phyloP scores from a whole-genome alignment of 805 yeast species.

The Suhomyces sp. region DNA sequence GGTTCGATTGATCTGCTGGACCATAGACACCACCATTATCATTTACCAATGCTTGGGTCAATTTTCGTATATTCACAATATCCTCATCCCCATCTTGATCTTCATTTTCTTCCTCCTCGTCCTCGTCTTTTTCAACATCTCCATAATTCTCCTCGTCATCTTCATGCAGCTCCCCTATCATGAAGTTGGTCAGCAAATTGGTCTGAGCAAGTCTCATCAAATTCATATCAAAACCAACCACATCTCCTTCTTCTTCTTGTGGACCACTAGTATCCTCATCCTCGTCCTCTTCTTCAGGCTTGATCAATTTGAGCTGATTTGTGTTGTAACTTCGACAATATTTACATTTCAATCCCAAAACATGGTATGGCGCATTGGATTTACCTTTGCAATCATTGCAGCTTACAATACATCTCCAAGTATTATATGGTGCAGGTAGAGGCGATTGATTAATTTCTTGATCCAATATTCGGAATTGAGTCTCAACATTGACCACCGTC shows the following conservation, averaged over 20 bases:
- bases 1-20: slow-evolving; percentile 23
- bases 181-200: slow-evolving; percentile 36
- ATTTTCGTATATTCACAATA: slow-evolving; percentile 27
- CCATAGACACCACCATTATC: slow-evolving; percentile 15
- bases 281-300: slow-evolving; percentile 56
- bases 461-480: slow-evolving; percentile 83
- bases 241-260: slow-evolving; percentile 10
- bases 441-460: slow-evolving; percentile 75
- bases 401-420: slow-evolving; percentile 72
- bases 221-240: slow-evolving; percentile 12
- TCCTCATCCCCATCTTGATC: slow-evolving; percentile 19
- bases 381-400: slow-evolving; percentile 90
- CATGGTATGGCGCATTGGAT: slow-evolving; percentile 72
- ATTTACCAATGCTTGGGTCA: slow-evolving; percentile 13
- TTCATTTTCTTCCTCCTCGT: slow-evolving; percentile 25
- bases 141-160: slow-evolving; percentile 20
- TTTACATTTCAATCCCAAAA: slow-evolving; percentile 82
- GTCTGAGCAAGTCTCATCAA: slow-evolving; percentile 35
- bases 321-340: slow-evolving; percentile 89
- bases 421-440: slow-evolving; percentile 74
- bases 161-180: slow-evolving; percentile 32
- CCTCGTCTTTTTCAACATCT: slow-evolving; percentile 23
- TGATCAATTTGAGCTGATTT: slow-evolving; percentile 64
- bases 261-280: slow-evolving; percentile 3
- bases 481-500: slow-evolving; percentile 82